Evolutionary conservation across 441 rosid species (phyloP), one percentile per base, ranked within the genome.

Genomic region (Gossypium aridum): DNA sequence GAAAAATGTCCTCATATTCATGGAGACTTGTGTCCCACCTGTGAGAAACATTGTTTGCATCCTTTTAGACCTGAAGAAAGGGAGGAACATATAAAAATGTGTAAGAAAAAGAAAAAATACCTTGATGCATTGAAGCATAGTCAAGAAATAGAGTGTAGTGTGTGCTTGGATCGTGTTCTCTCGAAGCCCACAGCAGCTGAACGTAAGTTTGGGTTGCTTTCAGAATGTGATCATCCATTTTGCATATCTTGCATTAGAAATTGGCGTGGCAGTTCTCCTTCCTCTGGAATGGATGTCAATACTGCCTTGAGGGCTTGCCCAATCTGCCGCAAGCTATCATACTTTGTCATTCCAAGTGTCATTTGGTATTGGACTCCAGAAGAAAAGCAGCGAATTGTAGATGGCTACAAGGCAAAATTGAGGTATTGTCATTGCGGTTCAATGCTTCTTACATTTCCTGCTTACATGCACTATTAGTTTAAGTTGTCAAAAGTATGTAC

Each of bases 141-240:
- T 75, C 88, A 85, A 71, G 93, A 90, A 82, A 87, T 89, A 65
- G 90, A 88, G 74, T 89, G 93, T 80, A 73, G 94, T 62, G 93
- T 83, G 57, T 90, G 88, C 81, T 74, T 94, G 81, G 99, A 96
- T 76, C 92, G 91, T 63, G 92, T 96, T 53, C 89, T 96, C 49
- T 90, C 93, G 2, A 96, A 96, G 80, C 71, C 95, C 1, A 83
- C 95, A 13, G 88, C 93, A 72, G 96, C 94, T 76, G 99, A 96
- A 77, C 83, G 98, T 34, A 93, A 92, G 88, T 96, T 96, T 76
- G 98, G 99, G 55, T 73, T 93, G 75, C 86, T 96, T 20, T 90
- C 98, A 3, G 99, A 96, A 81, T 93, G 99, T 71, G 96, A 96
- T 86, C 99, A 96, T 88, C 95, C 99, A 45, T 96, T 96, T 80